Percentiles rank a stretch among this genome's conserved stretches.
phyloP scores from a whole-genome alignment of 2,329 filamentous ascomycete species.

The Tothia fuscella region DNA sequence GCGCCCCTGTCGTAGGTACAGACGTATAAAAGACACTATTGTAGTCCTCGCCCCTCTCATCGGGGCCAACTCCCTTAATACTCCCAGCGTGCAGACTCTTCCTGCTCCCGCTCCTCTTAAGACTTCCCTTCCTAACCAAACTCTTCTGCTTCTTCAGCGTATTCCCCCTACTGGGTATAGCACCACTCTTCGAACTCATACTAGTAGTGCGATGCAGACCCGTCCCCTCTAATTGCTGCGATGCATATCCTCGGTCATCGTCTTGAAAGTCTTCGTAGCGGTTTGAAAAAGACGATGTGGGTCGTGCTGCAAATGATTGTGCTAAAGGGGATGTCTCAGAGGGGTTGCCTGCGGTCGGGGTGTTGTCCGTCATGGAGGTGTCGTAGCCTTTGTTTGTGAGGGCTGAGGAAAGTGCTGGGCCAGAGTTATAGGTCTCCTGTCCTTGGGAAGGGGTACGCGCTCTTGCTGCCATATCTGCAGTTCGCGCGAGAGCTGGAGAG shows the following conservation, averaged over 20 bases:
- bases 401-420: not conserved
- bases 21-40: constrained; percentile 85
- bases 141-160: constrained; percentile 86
- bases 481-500: too few species aligned
- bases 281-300: not conserved
- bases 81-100: constrained; percentile 76
- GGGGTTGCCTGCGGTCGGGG: constrained; percentile 22
- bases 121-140: constrained; percentile 57
- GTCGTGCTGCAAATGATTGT: constrained; percentile 19
- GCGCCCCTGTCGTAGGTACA: constrained; percentile 74
- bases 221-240: constrained; percentile 12
- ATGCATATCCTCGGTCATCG: constrained; percentile 1
- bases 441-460: too few species aligned
- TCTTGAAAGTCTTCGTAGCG: not conserved
- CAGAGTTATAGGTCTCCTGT: not conserved
- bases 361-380: constrained; percentile 23
- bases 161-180: constrained; percentile 33
- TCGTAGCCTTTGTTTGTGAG: not conserved
- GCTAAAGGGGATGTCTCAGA: constrained; percentile 23
- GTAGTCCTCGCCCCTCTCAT: constrained; percentile 48
- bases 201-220: constrained; percentile 17
- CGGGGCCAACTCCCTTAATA: constrained; percentile 64
- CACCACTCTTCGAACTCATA: constrained; percentile 3
- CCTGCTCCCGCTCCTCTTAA: constrained; percentile 70
- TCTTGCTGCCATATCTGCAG: too few species aligned